phyloP scores from a whole-genome alignment of 768 basidiomycete species.

The Boletus fagicola region DNA sequence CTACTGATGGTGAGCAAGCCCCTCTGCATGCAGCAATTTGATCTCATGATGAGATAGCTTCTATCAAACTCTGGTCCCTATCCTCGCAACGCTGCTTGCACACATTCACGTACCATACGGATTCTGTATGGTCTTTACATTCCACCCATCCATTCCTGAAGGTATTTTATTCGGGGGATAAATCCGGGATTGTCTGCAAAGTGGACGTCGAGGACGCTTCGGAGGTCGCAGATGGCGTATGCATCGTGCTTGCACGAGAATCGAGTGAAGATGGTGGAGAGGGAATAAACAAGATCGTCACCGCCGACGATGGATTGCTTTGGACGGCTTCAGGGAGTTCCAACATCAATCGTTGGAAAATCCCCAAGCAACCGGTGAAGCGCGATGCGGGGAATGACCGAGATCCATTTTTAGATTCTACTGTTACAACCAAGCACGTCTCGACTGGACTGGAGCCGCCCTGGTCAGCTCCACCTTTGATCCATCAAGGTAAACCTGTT shows the following conservation, averaged over 20 bases:
- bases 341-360: conserved; percentile 77
- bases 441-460: conserved; percentile 19
- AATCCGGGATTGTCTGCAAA: conserved; percentile 83
- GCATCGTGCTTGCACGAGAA: conserved; percentile 77
- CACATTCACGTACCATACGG: conserved; percentile 93
- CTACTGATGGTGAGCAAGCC: conserved; percentile 59
- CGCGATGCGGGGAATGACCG: conserved; percentile 14
- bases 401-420: conserved; percentile 15
- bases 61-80: conserved; percentile 94
- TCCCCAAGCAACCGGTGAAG: conserved; percentile 45
- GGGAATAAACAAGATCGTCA: conserved; percentile 80
- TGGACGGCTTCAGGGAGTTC: conserved; percentile 91
- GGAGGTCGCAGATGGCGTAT: conserved; percentile 87
- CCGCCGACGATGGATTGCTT: conserved; percentile 77
- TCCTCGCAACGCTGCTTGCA: conserved; percentile 86
- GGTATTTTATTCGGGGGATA: conserved; percentile 93
- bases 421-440: conserved; percentile 6
- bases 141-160: conserved; percentile 85
- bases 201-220: conserved; percentile 85
- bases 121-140: conserved; percentile 91
- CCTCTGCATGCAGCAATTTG: background rate
- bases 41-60: conserved; percentile 42
- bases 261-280: conserved; percentile 46
- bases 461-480: conserved; percentile 12
- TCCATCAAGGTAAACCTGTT: conserved; percentile 21